Evolutionary conservation across 2,329 filamentous ascomycete species (phyloP), one percentile per base, ranked within the genome.

Genomic region (Venturia effusa): DNA sequence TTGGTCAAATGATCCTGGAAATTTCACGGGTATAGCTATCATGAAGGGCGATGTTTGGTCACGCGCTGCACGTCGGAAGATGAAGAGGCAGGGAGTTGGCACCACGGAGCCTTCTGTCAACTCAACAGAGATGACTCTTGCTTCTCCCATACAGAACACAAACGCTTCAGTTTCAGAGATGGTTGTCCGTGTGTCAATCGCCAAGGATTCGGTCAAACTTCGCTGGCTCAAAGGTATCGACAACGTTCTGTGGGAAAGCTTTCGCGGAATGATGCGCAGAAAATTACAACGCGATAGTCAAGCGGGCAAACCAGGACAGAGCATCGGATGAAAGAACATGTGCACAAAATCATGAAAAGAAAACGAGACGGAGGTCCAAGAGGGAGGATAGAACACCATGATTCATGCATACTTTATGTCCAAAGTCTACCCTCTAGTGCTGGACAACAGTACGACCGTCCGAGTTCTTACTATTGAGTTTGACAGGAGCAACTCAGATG

Each of bases 171-270:
- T 68, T 19, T 68, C 74, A 1, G 73, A 72, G 5, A 65, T 81
- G 24, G 77, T 73, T 0, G 77, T 81, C 59, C 74, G 74, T 62
- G 72, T 81, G 48, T 68, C 61, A 1, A 74, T 73, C 48, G 67
- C 70, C 32, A 70, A 75, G 51, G 71, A 73, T 43, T 71, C 74
- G 19, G 73, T 78, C 3, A 73, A 77, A 22, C 77, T 86, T 0
- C 80, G 89, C 39, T 95, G 90, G 92, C 71, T 90, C 0, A 86
- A 90, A 69, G 93, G 94, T 0, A 79, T 80, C 6, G 89, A 96
- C 68, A 78, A 83, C 22, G 80, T 86, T 0, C 71, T 94, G 0
- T 96, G 93, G 74, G 89, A 95, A 75, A 97, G 92, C 72, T 91
- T 99, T 67, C 88, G 86, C 66, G 92, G 90, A 0, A 91, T 92